phyloP scores from a whole-genome alignment of 2,329 filamentous ascomycete species.

The Sodiomyces alkalinus region DNA sequence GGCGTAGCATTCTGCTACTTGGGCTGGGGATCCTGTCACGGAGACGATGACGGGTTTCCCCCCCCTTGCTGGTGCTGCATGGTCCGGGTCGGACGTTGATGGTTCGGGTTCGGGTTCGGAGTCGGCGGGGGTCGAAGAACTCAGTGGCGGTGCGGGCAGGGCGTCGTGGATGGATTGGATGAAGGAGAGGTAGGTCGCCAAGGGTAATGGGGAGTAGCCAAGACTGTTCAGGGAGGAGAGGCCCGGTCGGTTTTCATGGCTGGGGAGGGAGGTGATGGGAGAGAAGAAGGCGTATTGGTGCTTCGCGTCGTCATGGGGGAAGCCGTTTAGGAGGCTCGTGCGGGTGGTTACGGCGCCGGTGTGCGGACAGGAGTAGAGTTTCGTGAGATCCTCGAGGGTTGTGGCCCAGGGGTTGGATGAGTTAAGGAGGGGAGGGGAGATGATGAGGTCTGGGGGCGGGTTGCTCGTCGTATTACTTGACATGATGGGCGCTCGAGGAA shows the following conservation, averaged over 20 bases:
- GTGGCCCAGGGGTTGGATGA: conserved; percentile 67
- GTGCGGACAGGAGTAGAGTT: conserved; percentile 42
- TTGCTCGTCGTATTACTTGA: conserved; percentile 2
- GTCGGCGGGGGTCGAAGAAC: conserved; percentile 54
- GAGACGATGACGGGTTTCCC: conserved; percentile 58
- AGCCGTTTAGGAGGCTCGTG: conserved; percentile 51
- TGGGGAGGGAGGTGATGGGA: conserved; percentile 13
- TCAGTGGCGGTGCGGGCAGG: too few species aligned
- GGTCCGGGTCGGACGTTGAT: too few species aligned
- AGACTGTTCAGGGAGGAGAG: conserved; percentile 48
- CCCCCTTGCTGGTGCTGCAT: too few species aligned
- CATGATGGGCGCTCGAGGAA: background rate
- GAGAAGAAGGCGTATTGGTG: conserved; percentile 57
- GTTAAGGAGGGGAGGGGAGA: conserved; percentile 56
- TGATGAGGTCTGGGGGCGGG: conserved; percentile 19
- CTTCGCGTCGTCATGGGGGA: conserved; percentile 39
- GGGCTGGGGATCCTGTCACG: conserved; percentile 47
- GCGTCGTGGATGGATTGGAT: conserved; percentile 48
- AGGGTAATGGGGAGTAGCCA: conserved; percentile 51
- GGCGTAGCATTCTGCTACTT: conserved; percentile 41
- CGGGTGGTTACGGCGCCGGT: conserved; percentile 64
- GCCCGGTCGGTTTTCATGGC: conserved; percentile 10
- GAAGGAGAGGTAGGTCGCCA: conserved; percentile 7
- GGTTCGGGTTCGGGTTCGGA: conserved; percentile 12
- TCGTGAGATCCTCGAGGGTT: conserved; percentile 40